Evolutionary conservation across 305 asterid genomes (phyloP).

Genomic region (Fraxinus ornus): DNA sequence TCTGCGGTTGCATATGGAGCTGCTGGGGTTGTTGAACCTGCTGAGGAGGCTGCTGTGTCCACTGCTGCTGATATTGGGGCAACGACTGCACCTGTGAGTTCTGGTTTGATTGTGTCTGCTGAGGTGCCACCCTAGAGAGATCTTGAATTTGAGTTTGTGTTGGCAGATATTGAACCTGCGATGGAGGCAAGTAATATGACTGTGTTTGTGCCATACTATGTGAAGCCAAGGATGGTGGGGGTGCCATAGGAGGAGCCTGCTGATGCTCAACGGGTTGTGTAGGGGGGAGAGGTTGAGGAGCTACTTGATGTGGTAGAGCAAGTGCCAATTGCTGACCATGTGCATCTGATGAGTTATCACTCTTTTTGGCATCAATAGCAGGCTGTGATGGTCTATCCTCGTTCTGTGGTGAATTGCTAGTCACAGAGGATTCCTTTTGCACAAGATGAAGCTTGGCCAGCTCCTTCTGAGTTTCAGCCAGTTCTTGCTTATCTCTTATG

Average conservation of each 20-base stretch:
- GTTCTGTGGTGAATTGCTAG: constrained; percentile 44
- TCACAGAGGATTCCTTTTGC: constrained; percentile 59
- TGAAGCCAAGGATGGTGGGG: constrained; percentile 55
- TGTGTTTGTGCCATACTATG: constrained; percentile 60
- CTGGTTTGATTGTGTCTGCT: constrained; percentile 56
- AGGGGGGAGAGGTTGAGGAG: constrained; percentile 48
- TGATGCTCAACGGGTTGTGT: constrained; percentile 50
- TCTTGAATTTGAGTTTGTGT: constrained; percentile 64
- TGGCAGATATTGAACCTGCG: constrained; percentile 60
- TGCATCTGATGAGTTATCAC: constrained; percentile 49
- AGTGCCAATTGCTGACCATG: constrained; percentile 71
- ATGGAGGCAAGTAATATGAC: constrained; percentile 56
- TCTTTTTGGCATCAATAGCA: constrained; percentile 47
- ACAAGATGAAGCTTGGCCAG: constrained; percentile 83
- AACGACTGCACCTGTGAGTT: constrained; percentile 53
- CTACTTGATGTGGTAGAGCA: constrained; percentile 67
- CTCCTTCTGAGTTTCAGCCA: constrained; percentile 86
- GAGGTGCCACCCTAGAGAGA: constrained; percentile 51
- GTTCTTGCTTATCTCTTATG: constrained; percentile 90
- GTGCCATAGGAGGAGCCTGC: constrained; percentile 52
- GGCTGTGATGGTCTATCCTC: constrained; percentile 52
- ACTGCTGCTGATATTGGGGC: constrained; percentile 69
- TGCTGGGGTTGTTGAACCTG: constrained; percentile 52
- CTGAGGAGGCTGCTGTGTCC: constrained; percentile 60
- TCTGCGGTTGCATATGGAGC: constrained; percentile 58